These are phyloP conservation scores for Neopestalotiopsis rosae DNA, from an alignment of 2,329 filamentous ascomycete species.

Conservation along the genomic window DNA sequence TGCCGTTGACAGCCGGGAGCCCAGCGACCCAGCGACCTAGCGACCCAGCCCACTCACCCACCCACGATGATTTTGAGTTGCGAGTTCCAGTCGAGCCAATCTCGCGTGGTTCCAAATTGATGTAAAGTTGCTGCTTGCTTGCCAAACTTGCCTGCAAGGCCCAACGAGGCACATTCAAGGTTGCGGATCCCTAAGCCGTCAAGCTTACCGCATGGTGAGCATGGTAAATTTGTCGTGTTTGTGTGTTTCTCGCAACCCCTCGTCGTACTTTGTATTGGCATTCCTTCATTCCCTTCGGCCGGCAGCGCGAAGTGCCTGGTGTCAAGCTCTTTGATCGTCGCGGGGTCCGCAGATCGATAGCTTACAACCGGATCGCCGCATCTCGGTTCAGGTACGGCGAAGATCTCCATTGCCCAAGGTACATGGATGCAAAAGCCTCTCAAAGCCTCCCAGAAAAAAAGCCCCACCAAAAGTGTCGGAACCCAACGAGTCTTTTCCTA, in stretches of 20 bases:
- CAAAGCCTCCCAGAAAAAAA: not conserved
- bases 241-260: not conserved
- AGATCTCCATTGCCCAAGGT: not conserved
- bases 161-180: not conserved
- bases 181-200: not conserved
- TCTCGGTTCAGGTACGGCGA: slow-evolving; percentile 2
- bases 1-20: not conserved
- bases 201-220: not conserved
- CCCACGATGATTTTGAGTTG: not conserved
- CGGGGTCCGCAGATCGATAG: slow-evolving; percentile 1
- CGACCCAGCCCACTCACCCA: not conserved
- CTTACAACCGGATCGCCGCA: not conserved
- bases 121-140: too few species aligned
- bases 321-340: not conserved
- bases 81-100: not conserved
- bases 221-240: not conserved
- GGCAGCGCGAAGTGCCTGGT: not conserved
- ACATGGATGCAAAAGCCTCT: not conserved
- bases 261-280: too few species aligned
- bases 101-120: not conserved
- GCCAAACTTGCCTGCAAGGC: not conserved
- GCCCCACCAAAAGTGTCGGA: not conserved
- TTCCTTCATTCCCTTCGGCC: not conserved
- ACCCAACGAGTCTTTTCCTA: not conserved
- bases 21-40: too few species aligned